Percentiles rank a stretch among this genome's conserved stretches.
These are phyloP conservation scores for Suillus luteus DNA, from an alignment of 768 basidiomycete species.

Conservation along the genomic window DNA sequence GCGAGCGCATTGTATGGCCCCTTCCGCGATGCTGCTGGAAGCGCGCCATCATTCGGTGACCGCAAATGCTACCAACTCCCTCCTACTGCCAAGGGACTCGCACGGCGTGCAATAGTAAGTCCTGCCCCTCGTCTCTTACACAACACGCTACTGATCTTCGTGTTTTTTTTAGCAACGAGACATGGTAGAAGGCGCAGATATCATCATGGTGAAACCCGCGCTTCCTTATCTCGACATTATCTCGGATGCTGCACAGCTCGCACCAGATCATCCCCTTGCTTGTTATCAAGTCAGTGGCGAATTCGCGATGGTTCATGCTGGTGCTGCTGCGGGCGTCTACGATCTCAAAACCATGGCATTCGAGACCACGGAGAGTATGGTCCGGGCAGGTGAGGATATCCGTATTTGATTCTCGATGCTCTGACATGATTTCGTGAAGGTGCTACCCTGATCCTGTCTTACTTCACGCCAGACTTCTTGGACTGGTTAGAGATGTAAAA, in stretches of 20 bases:
- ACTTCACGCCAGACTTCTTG: constrained; percentile 96
- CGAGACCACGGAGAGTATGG: constrained; percentile 88
- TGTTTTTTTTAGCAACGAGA: constrained; percentile 71
- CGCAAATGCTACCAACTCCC: constrained; percentile 99
- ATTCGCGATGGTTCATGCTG: constrained; percentile 96
- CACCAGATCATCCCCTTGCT: constrained; percentile 88
- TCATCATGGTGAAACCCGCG: constrained; percentile 98
- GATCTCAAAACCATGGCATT: constrained; percentile 92
- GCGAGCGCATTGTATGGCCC: constrained; percentile 95
- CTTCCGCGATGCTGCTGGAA: constrained; percentile 99
- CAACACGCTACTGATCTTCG: constrained; percentile 5
- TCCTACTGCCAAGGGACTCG: constrained; percentile 83
- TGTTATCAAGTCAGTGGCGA: constrained; percentile 98
- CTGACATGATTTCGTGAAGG: constrained; percentile 45
- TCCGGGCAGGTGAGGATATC: constrained; percentile 74
- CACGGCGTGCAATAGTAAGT: constrained; percentile 88
- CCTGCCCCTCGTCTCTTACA: background rate
- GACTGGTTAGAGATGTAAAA: constrained; percentile 58
- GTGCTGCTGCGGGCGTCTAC: constrained; percentile 92
- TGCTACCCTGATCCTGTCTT: constrained; percentile 86
- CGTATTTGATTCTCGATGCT: constrained; percentile 12
- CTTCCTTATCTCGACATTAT: constrained; percentile 97
- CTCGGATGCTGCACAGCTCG: constrained; percentile 79
- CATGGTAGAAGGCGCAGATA: constrained; percentile 88
- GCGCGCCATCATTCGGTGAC: constrained; percentile 91